Base-by-base conservation (phyloP, 2,329 filamentous ascomycete species). In the Berkeleyomyces basicola region DNA sequence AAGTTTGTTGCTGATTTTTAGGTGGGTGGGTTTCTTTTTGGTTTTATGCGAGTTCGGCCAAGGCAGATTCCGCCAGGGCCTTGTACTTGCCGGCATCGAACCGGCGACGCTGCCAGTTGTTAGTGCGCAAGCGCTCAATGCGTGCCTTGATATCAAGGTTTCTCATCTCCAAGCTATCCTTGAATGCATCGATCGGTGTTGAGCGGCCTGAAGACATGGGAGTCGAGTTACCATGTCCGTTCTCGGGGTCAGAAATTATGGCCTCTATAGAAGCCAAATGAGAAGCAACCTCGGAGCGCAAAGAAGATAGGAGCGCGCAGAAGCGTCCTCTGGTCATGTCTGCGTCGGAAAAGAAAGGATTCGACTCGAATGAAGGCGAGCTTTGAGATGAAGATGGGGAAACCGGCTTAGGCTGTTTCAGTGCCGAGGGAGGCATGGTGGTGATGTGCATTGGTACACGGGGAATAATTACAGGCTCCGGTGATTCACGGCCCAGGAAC, bases 21-120 rank as follows among this genome's bases (percentile, higher is more conserved):
- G 55, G 7, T 11, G 36, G 7, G 51, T 37, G 14, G 33, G 44
- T 10, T 40, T 59, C 42, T 16, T 39, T 40, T 61, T 49, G 36
- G 14, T 33, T 60, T 69, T 65, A 73, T 11, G 68, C 66, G 49
- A 83, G 70, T 67, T 83, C 81, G 1, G 76, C 75, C 62, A 83
- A 70, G 46, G 76, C 80, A 59, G 72, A 74, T 67, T 79, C 78
- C 11, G 79, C 72, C 7, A 83, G 72, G 23, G 74, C 74, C 68
- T 81, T 77, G 67, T 84, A 83, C 44, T 78, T 74, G 53, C 72
- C 70, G 4, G 72, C 71, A 65, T 84, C 77, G 66, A 84, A 84
- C 31, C 81, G 76, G 66, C 77, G 77, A 37, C 81, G 72, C 67
- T 75, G 76, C 81, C 81, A 83, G 2, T 80, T 80, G 59, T 68